phyloP scores from a whole-genome alignment of 768 basidiomycete genomes.

The Boletales sp. region DNA sequence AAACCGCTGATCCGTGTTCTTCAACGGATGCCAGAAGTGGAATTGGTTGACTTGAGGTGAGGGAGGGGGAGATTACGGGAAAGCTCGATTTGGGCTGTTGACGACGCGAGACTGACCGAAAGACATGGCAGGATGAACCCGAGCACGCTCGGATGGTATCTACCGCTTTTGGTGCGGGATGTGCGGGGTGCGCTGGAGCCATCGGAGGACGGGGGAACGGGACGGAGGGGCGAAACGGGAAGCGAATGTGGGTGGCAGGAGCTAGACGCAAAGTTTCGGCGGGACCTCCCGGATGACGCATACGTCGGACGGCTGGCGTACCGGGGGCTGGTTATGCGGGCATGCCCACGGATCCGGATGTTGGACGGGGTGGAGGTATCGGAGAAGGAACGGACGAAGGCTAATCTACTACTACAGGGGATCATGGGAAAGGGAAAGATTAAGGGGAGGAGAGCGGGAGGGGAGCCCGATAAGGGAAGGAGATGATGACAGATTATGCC shows the following conservation, averaged over 20 bases:
- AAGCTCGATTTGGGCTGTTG: conserved; percentile 9
- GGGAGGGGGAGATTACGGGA: conserved; percentile 23
- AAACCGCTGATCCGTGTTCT: conserved; percentile 71
- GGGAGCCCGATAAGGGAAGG: conserved; percentile 7
- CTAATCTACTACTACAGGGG: conserved; percentile 60
- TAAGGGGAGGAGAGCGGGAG: conserved; percentile 25
- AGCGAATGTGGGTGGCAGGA: conserved; percentile 57
- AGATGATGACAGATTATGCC: conserved; percentile 30
- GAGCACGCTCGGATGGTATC: conserved; percentile 93
- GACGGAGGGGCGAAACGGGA: conserved; percentile 30
- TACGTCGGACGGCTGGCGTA: conserved; percentile 88
- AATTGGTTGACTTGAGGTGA: conserved; percentile 90
- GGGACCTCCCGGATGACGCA: conserved; percentile 82
- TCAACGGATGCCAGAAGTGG: conserved; percentile 69
- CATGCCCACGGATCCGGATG: conserved; percentile 59
- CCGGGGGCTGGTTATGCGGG: conserved; percentile 82
- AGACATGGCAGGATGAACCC: conserved; percentile 80
- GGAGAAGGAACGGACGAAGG: conserved; percentile 84
- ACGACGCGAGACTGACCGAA: conserved; percentile 27
- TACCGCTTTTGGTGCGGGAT: conserved; percentile 76
- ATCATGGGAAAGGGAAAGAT: conserved; percentile 43
- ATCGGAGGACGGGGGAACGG: conserved; percentile 37
- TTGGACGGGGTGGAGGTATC: conserved; percentile 86
- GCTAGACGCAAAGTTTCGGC: conserved; percentile 82
- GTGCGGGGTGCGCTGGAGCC: conserved; percentile 65